Evolutionary conservation across 1,284 basidiomycete species (phyloP).

Genomic region (Cutaneotrichosporon sp.): DNA sequence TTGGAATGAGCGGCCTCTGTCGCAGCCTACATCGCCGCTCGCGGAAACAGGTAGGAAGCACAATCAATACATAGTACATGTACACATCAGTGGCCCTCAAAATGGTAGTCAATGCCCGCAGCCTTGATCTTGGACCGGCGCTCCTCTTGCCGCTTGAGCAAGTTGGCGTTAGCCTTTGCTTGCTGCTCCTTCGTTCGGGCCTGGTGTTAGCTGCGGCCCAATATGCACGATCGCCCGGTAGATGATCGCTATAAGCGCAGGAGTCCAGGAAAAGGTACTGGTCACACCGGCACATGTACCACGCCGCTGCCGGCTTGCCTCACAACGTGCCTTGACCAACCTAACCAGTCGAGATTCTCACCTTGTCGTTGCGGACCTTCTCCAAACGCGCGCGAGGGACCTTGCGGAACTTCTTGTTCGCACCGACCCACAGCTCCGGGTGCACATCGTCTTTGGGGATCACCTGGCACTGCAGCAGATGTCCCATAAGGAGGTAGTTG

Average conservation of each 20-base stretch:
- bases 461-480: conserved; percentile 79
- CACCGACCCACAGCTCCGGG: conserved; percentile 92
- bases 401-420: conserved; percentile 80
- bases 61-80: not conserved
- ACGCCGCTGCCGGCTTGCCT: too few species aligned
- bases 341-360: conserved; percentile 42
- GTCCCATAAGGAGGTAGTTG: conserved; percentile 93
- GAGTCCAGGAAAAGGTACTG: too few species aligned
- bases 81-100: conserved; percentile 53
- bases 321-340: too few species aligned
- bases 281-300: too few species aligned
- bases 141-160: conserved; percentile 71
- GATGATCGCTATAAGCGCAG: too few species aligned
- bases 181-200: conserved; percentile 69
- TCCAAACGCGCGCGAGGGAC: conserved; percentile 71
- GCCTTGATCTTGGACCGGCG: conserved; percentile 74
- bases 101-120: conserved; percentile 84
- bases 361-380: conserved; percentile 74
- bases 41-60: too few species aligned
- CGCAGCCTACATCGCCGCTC: too few species aligned
- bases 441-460: conserved; percentile 85
- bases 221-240: too few species aligned
- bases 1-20: too few species aligned
- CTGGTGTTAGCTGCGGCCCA: conserved; percentile 54
- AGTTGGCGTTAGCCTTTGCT: conserved; percentile 59